Evolutionary conservation across 768 basidiomycete genomes (phyloP), one percentile per base, ranked within the genome.

Genomic region (Pisolithus microcarpus): DNA sequence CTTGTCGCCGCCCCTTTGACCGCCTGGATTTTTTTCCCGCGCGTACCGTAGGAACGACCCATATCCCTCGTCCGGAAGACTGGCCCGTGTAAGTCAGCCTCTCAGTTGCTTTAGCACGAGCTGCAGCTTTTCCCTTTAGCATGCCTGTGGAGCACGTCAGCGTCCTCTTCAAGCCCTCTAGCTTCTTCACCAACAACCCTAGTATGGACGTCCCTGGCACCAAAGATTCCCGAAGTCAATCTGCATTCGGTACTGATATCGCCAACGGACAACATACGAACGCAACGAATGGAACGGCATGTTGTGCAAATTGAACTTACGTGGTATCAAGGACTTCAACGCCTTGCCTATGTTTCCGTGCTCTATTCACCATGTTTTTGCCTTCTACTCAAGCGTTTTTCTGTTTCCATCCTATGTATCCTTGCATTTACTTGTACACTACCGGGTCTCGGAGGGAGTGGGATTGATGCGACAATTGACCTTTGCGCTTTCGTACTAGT

Each of bases 121-220:
- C 52, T 24, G 28, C 43, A 37, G 54, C 13, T 23, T 24, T 46
- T 46, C 43, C 28, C 18, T 45, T 43, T 53, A 89, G 87, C 26
- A 92, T 91, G 90, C 90, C 91, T 7, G 84, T 80, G 30, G 89
- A 92, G 59, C 76, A 82, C 56, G 34, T 93, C 26, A 79, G 68
- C 51, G 61, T 93, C 43, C 70, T 80, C 15, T 81, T 96, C 72
- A 89, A 87, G 60, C 93, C 93, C 13, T 75, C 74, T 34, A 81
- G 81, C 49, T 96, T 96, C 80, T 97, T 96, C 73, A 75, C 75
- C 57, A 72, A 72, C 58, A 95, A 94, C 68, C 93, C 93, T 2
- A 82, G 85, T 56, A 82, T 95, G 78, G 93, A 96, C 61, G 88
- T 95, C n/a, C 90, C 91, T 7, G 81, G 82, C 9, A 76, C 70